These are phyloP conservation scores for Saccharomycopsis fodiens DNA, from an alignment of 805 yeast species.

Conservation along the genomic window DNA sequence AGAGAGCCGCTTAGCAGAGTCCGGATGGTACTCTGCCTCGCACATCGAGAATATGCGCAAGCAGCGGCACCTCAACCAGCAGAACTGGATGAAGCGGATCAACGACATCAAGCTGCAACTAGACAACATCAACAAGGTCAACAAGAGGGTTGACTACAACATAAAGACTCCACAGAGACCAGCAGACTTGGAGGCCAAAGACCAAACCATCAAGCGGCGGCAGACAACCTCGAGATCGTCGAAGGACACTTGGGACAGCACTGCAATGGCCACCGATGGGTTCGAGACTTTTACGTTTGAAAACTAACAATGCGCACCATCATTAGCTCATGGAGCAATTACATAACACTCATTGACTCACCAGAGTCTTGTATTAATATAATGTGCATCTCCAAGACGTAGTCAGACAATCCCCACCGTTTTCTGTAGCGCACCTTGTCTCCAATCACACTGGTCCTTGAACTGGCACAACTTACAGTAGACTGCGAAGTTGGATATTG, in stretches of 20 bases:
- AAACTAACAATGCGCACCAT: not conserved
- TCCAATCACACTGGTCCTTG: conserved; percentile 36
- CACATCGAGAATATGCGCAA: conserved; percentile 17
- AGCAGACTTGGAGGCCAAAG: conserved; percentile 1
- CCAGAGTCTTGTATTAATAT: not conserved
- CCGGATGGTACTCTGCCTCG: conserved; percentile 20
- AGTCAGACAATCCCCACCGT: not conserved
- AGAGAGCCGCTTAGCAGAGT: conserved; percentile 10
- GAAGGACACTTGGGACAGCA: not conserved
- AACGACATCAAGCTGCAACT: conserved; percentile 8
- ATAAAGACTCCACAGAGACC: conserved; percentile 20
- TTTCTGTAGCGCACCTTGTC: conserved; percentile 20
- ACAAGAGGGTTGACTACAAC: conserved; percentile 4
- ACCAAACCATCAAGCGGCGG: not conserved
- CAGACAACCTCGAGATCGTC: not conserved
- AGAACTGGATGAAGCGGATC: conserved; percentile 12
- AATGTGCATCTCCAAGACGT: not conserved
- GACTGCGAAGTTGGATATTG: conserved; percentile 27
- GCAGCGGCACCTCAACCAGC: conserved; percentile 3
- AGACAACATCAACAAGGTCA: conserved; percentile 1
- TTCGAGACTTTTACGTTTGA: not conserved
- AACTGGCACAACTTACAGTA: conserved; percentile 54
- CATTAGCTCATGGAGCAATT: not conserved
- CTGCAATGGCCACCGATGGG: not conserved
- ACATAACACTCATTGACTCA: not conserved